phyloP scores from a whole-genome alignment of 768 basidiomycete genomes.

The Gloeophyllum trabeum region DNA sequence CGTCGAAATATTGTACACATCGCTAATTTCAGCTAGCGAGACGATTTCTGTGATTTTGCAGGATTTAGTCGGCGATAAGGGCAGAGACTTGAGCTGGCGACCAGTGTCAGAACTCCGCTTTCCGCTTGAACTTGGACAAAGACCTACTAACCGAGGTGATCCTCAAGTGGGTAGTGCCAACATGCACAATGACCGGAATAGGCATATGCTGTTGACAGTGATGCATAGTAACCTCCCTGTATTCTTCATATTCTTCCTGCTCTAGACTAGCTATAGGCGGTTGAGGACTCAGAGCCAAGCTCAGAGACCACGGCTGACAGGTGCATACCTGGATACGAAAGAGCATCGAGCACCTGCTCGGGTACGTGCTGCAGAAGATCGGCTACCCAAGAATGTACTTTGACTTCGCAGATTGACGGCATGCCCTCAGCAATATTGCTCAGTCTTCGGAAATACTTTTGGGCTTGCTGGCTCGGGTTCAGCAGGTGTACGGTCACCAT shows the following conservation, averaged over 20 bases:
- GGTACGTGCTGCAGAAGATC: background rate
- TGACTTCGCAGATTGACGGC: background rate
- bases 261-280: conserved; percentile 41
- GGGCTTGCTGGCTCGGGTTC: conserved; percentile 61
- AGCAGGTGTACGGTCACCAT: conserved; percentile 54
- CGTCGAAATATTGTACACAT: conserved; percentile 73
- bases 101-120: conserved; percentile 3
- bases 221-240: conserved; percentile 58
- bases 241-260: conserved; percentile 39
- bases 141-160: conserved; percentile 68
- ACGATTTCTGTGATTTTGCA: conserved; percentile 81
- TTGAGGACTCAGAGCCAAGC: background rate
- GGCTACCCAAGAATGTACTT: conserved; percentile 26
- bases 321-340: background rate
- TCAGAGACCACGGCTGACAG: background rate
- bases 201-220: conserved; percentile 53
- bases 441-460: conserved; percentile 65
- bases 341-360: background rate
- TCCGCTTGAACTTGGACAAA: background rate
- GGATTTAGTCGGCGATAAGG: conserved; percentile 54
- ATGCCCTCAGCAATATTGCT: conserved; percentile 56
- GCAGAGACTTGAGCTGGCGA: conserved; percentile 52
- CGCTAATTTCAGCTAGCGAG: conserved; percentile 70
- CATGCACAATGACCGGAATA: conserved; percentile 58
- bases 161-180: conserved; percentile 61